A percentile compares a stretch with the other conserved stretches of the same genome.
Evolutionary conservation across 2,329 filamentous ascomycete genomes (phyloP).

Genomic region (Fusarium haematococcum): DNA sequence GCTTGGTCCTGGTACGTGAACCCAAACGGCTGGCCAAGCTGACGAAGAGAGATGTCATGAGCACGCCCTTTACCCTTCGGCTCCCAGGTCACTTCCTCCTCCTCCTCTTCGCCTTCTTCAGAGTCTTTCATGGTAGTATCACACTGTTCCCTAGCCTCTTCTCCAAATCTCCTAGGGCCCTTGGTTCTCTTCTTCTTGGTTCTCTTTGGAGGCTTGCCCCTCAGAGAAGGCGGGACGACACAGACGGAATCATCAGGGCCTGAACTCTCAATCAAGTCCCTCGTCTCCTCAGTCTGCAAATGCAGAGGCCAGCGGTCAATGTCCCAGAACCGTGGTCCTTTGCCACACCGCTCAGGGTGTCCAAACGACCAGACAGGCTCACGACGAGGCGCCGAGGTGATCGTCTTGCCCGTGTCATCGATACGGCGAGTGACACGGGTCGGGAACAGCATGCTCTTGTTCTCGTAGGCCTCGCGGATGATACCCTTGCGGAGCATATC

Average conservation of each 20-base stretch:
- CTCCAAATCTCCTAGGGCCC: neutral
- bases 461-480: constrained; percentile 58
- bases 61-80: neutral
- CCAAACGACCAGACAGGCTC: constrained; percentile 50
- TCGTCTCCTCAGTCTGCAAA: constrained; percentile 50
- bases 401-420: constrained; percentile 21
- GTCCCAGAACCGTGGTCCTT: constrained; percentile 53
- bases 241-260: constrained; percentile 3
- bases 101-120: neutral
- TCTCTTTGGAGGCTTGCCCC: neutral
- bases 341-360: constrained; percentile 36
- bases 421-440: constrained; percentile 45
- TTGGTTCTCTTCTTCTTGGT: neutral
- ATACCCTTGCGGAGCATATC: constrained; percentile 53
- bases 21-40: constrained; percentile 9
- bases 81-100: neutral
- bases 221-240: neutral
- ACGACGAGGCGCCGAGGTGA: constrained; percentile 36
- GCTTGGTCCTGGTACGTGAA: constrained; percentile 19
- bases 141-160: neutral
- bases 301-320: constrained; percentile 62
- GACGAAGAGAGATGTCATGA: neutral
- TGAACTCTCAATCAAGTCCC: constrained; percentile 42
- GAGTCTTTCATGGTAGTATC: too few relatives aligned
- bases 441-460: constrained; percentile 57